These are phyloP conservation scores for Solanum bukasovii DNA, from an alignment of 257 asterid species.

Conservation along the genomic window DNA sequence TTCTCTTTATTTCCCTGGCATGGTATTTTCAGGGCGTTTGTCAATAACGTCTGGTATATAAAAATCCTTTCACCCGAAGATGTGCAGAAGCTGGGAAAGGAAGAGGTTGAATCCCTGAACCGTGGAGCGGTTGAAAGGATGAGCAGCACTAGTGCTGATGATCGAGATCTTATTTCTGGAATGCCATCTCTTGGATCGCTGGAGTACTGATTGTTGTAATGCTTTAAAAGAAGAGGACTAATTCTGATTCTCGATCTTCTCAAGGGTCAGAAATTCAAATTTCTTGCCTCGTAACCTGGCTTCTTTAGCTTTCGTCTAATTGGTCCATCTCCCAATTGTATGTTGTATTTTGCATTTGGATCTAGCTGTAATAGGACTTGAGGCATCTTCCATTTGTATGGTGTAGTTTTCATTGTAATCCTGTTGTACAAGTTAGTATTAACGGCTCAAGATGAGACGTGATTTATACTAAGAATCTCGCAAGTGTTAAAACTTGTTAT, in stretches of 20 bases:
- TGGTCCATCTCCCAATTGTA: slow-evolving; percentile 2
- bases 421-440: background rate
- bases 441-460: background rate
- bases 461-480: background rate
- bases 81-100: slow-evolving; percentile 67
- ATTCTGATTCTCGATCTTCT: background rate
- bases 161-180: slow-evolving; percentile 41
- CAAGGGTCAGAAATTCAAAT: background rate
- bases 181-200: slow-evolving; percentile 69
- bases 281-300: background rate
- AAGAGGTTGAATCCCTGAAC: slow-evolving; percentile 49
- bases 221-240: background rate
- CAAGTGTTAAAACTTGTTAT: background rate
- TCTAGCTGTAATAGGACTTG: background rate
- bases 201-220: slow-evolving; percentile 35
- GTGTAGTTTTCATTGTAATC: background rate
- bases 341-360: background rate
- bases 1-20: background rate
- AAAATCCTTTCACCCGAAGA: slow-evolving; percentile 94
- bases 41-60: slow-evolving; percentile 90
- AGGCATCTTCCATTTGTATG: background rate
- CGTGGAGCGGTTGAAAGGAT: slow-evolving; percentile 34
- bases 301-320: background rate
- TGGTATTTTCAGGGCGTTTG: slow-evolving; percentile 57
- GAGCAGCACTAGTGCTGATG: slow-evolving; percentile 22